Conservation (phyloP, 768 basidiomycete species). For the Serendipita indica region DNA sequence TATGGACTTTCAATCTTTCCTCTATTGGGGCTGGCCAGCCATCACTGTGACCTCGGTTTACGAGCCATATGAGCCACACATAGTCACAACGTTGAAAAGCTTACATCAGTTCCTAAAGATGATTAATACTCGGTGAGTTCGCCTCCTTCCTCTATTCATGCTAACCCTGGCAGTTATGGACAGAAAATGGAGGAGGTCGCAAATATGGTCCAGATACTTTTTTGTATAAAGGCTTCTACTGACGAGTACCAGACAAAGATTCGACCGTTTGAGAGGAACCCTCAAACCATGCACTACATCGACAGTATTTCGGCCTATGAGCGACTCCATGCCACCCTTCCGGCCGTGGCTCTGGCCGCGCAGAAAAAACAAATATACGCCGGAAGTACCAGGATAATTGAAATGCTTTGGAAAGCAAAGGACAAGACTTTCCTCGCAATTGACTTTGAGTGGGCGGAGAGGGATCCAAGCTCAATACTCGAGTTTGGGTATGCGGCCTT, state of each 20-base stretch:
- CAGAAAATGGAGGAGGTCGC: slow-evolving; percentile 59
- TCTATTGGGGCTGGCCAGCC: slow-evolving; percentile 71
- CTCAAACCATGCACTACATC: slow-evolving; percentile 55
- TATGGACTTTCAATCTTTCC: slow-evolving; percentile 62
- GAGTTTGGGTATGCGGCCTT: slow-evolving; percentile 79
- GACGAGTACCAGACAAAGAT: background rate
- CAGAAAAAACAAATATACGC: slow-evolving; percentile 46
- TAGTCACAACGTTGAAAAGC: slow-evolving; percentile 60
- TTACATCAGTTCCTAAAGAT: slow-evolving; percentile 67
- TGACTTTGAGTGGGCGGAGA: slow-evolving; percentile 62
- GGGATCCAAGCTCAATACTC: slow-evolving; percentile 48
- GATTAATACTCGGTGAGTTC: slow-evolving; percentile 57
- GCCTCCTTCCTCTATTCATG: background rate
- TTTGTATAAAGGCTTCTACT: background rate
- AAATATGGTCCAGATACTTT: slow-evolving; percentile 39
- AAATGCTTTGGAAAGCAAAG: slow-evolving; percentile 48
- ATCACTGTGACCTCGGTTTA: slow-evolving; percentile 57
- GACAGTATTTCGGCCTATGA: slow-evolving; percentile 53
- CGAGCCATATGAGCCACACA: slow-evolving; percentile 55
- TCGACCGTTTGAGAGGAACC: slow-evolving; percentile 48
- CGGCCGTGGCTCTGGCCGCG: slow-evolving; percentile 50
- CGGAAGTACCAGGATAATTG: slow-evolving; percentile 51
- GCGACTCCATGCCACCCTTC: slow-evolving; percentile 54
- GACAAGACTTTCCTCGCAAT: slow-evolving; percentile 66
- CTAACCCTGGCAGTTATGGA: slow-evolving; percentile 39